Conservation (phyloP, 768 basidiomycete genomes). For the Suillus weaverae region DNA sequence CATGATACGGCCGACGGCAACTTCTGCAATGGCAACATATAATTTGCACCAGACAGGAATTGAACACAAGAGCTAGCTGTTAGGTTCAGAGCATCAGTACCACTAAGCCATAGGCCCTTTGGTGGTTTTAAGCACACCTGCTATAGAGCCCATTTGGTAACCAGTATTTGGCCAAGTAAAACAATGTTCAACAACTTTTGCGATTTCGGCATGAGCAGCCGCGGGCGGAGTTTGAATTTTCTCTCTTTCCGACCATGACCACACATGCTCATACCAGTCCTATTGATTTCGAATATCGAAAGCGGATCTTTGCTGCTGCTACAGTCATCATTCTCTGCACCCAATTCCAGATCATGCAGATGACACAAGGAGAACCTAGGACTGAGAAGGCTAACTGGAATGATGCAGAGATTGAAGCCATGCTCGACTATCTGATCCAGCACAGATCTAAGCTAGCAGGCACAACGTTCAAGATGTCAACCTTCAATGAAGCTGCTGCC, state of each 20-base stretch:
- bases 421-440: background rate
- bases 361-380: background rate
- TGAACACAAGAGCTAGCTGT: too few species aligned
- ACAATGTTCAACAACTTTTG: background rate
- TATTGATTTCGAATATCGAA: background rate
- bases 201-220: background rate
- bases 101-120: too few species aligned
- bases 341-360: background rate
- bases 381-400: background rate
- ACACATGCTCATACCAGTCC: background rate
- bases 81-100: too few species aligned
- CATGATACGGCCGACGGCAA: too few species aligned
- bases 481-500: background rate
- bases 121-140: too few species aligned
- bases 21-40: too few species aligned
- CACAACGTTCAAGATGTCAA: background rate
- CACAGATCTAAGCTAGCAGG: background rate
- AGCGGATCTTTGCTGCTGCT: background rate
- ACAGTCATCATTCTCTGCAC: background rate
- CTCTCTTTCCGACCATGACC: background rate
- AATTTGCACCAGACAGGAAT: too few species aligned
- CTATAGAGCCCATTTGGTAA: background rate
- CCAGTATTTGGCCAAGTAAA: background rate
- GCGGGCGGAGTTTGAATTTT: background rate
- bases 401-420: background rate